phyloP scores from a whole-genome alignment of 768 basidiomycete genomes.

The Cystofilobasidium bisporidii region DNA sequence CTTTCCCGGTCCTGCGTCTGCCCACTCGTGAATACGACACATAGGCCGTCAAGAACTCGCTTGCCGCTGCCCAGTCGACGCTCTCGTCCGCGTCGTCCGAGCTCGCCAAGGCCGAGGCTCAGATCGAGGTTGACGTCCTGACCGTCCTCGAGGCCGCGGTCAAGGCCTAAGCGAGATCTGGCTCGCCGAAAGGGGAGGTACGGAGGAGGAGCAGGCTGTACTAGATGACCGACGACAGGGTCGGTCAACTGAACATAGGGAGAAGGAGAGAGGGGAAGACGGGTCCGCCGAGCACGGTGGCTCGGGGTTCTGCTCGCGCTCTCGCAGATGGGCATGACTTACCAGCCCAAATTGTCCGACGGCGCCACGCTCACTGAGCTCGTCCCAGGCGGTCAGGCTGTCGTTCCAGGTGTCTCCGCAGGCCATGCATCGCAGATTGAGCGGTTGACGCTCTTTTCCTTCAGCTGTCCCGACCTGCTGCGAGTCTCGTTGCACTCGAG shows the following conservation, averaged over 20 bases:
- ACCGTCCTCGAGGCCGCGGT: slow-evolving; percentile 74
- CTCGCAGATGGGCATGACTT: no score
- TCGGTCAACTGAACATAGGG: not conserved
- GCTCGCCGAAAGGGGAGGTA: no score
- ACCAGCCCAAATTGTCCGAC: no score
- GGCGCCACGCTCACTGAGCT: no score
- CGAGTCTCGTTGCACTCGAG: no score
- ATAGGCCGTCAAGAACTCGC: slow-evolving; percentile 79
- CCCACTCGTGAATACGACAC: not conserved
- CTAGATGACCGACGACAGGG: not conserved
- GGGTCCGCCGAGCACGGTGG: not conserved
- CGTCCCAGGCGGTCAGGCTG: no score
- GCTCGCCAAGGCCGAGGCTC: slow-evolving; percentile 84
- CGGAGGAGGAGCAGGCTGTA: no score
- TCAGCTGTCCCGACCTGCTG: no score
- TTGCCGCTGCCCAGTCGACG: slow-evolving; percentile 69
- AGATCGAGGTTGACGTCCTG: slow-evolving; percentile 86
- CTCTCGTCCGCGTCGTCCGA: slow-evolving; percentile 74
- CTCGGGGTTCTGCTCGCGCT: no score
- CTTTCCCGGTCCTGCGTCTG: slow-evolving; percentile 9
- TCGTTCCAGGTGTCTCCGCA: no score
- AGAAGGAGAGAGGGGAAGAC: not conserved
- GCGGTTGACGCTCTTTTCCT: no score
- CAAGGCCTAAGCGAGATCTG: slow-evolving; percentile 35
- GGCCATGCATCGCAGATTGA: no score